Evolutionary conservation across 805 yeast genomes (phyloP), one percentile per base, ranked within the genome.

Genomic region (Zygoascus bituminiphila): DNA sequence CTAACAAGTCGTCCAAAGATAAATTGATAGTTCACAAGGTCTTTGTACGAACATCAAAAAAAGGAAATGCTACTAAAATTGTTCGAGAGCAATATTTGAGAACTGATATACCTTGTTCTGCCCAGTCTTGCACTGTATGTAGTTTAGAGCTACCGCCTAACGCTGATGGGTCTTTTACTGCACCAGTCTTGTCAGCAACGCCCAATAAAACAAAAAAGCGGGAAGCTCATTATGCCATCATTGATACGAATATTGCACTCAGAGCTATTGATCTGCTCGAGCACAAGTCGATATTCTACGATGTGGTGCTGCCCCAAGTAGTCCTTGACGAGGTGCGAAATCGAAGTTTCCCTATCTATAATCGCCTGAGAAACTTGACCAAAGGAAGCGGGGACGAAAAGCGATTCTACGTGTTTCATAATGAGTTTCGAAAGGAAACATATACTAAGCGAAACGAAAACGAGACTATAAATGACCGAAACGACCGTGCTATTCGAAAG

Each of bases 41-140:
- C 14, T 91, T 85, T 68, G 95, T 93, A 49, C 72, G 96, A 58
- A 86, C 96, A 1, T 57, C 68, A 22, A 76, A 93, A 58, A 80
- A 84, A 53, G 98, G 98, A 8, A 82, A 82, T 41, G 96, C 97
- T 4, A 75, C 88, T 31, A 91, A 93, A 63, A 77, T 93, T 23
- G 95, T 91, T 8, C 75, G 97, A 55, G 99, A 93, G 62, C 98
- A 91, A 65, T 93, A 93, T 62, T 70, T 93, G 49, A 76, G 98
- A 64, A 79, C 78, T 47, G 99, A 93, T 66, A 88, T 93, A 45
- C 95, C 97, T 17, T 93, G 98, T 66, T 79, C 82, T 46, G 86
- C 96, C 2, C 72, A 69, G 54, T 69, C 77, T 1, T 93, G 98
- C 66, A 59, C 67, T 8, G 62, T 59, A 31, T 93, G 99, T 65